phyloP scores from a whole-genome alignment of 805 yeast genomes.

The Ogataea saltuana region DNA sequence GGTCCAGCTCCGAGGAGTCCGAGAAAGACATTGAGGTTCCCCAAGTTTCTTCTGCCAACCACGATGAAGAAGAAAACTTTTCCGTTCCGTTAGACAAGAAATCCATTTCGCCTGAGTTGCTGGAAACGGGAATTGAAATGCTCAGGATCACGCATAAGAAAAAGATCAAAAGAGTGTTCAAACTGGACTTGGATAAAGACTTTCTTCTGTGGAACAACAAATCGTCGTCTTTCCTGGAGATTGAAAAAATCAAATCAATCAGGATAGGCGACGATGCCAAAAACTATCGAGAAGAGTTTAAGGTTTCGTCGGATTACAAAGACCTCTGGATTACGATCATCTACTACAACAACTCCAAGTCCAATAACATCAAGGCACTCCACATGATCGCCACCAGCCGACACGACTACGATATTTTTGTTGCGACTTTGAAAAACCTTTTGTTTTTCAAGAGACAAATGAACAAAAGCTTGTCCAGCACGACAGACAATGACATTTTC shows the following conservation, averaged over 20 bases:
- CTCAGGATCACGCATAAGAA: conserved; percentile 72
- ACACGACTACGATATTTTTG: conserved; percentile 53
- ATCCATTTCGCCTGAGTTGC: conserved; percentile 46
- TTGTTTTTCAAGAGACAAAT: conserved; percentile 59
- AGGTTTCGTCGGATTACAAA: conserved; percentile 64
- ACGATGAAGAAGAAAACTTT: conserved; percentile 16
- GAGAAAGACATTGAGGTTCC: conserved; percentile 14
- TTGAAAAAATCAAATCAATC: conserved; percentile 66
- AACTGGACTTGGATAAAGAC: conserved; percentile 56
- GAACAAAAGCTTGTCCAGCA: conserved; percentile 59
- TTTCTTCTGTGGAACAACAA: conserved; percentile 58
- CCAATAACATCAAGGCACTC: conserved; percentile 68
- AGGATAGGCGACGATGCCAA: conserved; percentile 70
- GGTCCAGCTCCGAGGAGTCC: conserved; percentile 22
- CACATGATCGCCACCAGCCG: conserved; percentile 68
- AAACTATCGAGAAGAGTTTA: conserved; percentile 83
- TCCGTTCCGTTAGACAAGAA: conserved; percentile 27
- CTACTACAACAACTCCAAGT: conserved; percentile 58
- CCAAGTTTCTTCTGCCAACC: neutral
- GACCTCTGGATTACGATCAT: conserved; percentile 79
- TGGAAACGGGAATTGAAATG: conserved; percentile 60
- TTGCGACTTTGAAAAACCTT: conserved; percentile 55
- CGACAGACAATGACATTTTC: conserved; percentile 37
- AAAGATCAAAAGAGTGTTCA: conserved; percentile 56
- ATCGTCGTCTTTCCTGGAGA: conserved; percentile 43